Base-by-base conservation (phyloP, 495 filamentous ascomycete genomes). In the Lophiotrema nucula region DNA sequence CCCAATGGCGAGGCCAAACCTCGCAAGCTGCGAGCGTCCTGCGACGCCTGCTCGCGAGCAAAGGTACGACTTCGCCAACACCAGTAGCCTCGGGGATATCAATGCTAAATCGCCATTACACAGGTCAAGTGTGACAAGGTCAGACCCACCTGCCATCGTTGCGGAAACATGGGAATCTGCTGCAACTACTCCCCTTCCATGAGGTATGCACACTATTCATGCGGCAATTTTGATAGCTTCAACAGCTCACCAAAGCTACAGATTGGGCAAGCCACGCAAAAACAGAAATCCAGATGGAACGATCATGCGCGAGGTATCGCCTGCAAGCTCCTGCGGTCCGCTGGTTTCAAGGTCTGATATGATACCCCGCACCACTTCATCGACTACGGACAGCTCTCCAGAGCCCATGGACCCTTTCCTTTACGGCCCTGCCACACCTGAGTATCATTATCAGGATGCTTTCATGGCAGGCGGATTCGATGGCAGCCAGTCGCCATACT, bases 101-200 rank as follows among this genome's bases (percentile, higher is more conserved):
- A n/a, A n/a, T n/a, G n/a, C n/a, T n/a, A n/a, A n/a, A n/a, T n/a
- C n/a, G n/a, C 13, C 5, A 2, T 11, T 53, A 13, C 1, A 6
- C 33, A 53, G 49, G 57, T 59, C 48, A 64, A 64, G 55, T 64
- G 56, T 44, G 61, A 58, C 51, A 64, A 65, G 28, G 62, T 65
- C 10, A 28, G 62, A 4, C 62, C 62, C 15, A 65, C 56, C n/a
- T 65, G 62, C 52, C 62, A 65, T 44, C 50, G 62, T 12, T 65
- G 62, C 28, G 56, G 56, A 13, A 65, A 65, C 28, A 65, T 65
- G 62, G 51, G 56, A n/a, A 65, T 65, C 21, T 65, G 62, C 52
- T 65, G 62, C 56, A 65, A 65, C 52, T 65, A 65, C 51, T 65
- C 62, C 10, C 62, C 56, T 1, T 65, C 62, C 18, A 65, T 65